Evolutionary conservation across 1,139 yeast species (phyloP).

Genomic region (Kodamaea anthophila): DNA sequence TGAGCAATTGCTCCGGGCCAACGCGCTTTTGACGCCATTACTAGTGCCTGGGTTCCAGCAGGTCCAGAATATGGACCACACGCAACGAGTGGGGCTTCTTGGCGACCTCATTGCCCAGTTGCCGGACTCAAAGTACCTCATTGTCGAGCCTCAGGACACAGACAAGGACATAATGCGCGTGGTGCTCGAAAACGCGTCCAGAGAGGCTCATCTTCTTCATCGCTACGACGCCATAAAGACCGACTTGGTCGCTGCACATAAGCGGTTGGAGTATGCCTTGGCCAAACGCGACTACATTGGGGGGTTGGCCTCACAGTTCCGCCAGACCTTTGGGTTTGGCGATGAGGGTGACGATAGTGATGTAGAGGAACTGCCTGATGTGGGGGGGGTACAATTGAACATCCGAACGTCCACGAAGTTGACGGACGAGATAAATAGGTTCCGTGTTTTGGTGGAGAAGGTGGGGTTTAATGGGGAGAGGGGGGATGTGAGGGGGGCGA

Average conservation of each 20-base stretch:
- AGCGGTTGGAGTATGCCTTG: constrained; percentile 18
- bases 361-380: constrained; percentile 9
- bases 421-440: constrained; percentile 22
- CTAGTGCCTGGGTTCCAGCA: constrained; percentile 20
- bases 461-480: constrained; percentile 6
- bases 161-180: constrained; percentile 1
- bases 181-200: constrained; percentile 1
- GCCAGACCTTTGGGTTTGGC: constrained; percentile 1
- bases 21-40: constrained; percentile 24
- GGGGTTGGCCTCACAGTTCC: constrained; percentile 9
- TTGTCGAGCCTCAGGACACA: constrained; percentile 8
- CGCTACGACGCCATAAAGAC: constrained; percentile 21
- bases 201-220: constrained; percentile 11
- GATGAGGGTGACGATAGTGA: constrained; percentile 1
- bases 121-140: constrained; percentile 30
- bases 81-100: constrained; percentile 15
- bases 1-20: constrained; percentile 21
- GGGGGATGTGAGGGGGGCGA: constrained; percentile 1
- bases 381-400: constrained; percentile 1
- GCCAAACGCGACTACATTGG: constrained; percentile 25
- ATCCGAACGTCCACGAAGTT: constrained; percentile 5
- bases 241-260: constrained; percentile 13
- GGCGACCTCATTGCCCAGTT: constrained; percentile 22
- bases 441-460: constrained; percentile 29
- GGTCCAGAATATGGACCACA: constrained; percentile 10